A percentile compares a stretch with the other conserved stretches of the same genome.
phyloP scores from a whole-genome alignment of 2,329 filamentous ascomycete genomes.

The Alternaria arborescens region DNA sequence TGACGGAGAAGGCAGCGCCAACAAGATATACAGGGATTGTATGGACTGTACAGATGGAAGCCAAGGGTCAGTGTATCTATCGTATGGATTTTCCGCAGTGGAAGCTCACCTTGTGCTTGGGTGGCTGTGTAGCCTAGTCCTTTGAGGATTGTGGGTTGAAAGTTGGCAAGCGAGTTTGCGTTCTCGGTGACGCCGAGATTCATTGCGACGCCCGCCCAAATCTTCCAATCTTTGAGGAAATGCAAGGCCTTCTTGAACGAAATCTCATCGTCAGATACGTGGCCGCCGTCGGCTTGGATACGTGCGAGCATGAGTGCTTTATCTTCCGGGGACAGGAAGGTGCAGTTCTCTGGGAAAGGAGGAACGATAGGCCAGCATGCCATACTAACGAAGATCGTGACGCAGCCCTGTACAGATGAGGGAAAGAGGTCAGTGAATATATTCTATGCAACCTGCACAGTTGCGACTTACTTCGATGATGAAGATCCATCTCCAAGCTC shows the following conservation, averaged over 20 bases:
- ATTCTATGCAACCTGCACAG: constrained; percentile 25
- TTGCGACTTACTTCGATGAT: constrained; percentile 55
- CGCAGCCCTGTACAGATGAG: constrained; percentile 53
- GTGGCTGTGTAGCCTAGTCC: constrained; percentile 47
- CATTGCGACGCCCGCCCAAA: constrained; percentile 56
- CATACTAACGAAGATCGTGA: constrained; percentile 60
- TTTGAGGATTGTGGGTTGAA: constrained; percentile 49
- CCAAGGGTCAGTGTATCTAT: no score
- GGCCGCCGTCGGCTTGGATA: constrained; percentile 57
- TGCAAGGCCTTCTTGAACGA: constrained; percentile 57
- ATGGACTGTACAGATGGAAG: constrained; percentile 22
- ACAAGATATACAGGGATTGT: constrained; percentile 49
- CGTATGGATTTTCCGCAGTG: no score
- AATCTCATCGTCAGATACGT: constrained; percentile 56
- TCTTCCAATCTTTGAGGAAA: constrained; percentile 64
- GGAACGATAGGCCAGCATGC: constrained; percentile 61
- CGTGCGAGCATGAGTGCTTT: constrained; percentile 62
- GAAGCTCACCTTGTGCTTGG: constrained; percentile 31
- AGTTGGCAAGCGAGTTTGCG: constrained; percentile 44
- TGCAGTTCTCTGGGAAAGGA: constrained; percentile 57
- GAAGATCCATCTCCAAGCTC: constrained; percentile 59
- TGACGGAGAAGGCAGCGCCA: constrained; percentile 40
- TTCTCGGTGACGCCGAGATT: constrained; percentile 44
- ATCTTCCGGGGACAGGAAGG: constrained; percentile 61
- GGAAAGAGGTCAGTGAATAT: no score